Evolutionary conservation across 2,329 filamentous ascomycete genomes (phyloP).

Genomic region (Cordyceps fumosorosea): DNA sequence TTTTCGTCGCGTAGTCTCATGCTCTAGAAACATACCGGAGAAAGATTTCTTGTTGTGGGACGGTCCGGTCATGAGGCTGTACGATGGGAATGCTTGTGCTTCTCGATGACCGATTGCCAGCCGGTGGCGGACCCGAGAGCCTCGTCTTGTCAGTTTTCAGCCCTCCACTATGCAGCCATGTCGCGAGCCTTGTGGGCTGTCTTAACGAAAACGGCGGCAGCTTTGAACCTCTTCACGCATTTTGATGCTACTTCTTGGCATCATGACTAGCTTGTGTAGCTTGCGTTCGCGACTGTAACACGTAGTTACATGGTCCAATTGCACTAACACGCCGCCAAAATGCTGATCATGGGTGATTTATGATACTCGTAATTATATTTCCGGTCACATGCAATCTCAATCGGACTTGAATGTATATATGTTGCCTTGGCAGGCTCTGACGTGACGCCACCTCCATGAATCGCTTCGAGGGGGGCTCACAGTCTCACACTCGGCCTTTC

Average conservation of each 20-base stretch:
- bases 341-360: too few species aligned
- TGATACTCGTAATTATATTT: too few species aligned
- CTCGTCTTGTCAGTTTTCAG: background rate
- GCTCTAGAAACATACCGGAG: background rate
- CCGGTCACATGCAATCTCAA: too few species aligned
- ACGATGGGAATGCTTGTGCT: background rate
- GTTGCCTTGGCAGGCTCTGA: too few species aligned
- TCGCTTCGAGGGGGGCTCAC: too few species aligned
- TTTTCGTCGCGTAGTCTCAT: background rate
- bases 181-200: background rate
- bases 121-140: background rate
- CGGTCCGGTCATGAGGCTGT: background rate
- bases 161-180: background rate
- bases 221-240: background rate
- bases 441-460: too few species aligned
- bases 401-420: too few species aligned
- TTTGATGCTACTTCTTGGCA: background rate
- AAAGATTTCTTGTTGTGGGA: background rate
- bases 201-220: too few species aligned
- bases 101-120: background rate
- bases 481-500: too few species aligned
- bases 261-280: background rate
- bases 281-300: too few species aligned
- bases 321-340: too few species aligned
- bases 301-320: too few species aligned